Evolutionary conservation across 805 yeast species (phyloP).

Genomic region (Yamadazyma insecticola): DNA sequence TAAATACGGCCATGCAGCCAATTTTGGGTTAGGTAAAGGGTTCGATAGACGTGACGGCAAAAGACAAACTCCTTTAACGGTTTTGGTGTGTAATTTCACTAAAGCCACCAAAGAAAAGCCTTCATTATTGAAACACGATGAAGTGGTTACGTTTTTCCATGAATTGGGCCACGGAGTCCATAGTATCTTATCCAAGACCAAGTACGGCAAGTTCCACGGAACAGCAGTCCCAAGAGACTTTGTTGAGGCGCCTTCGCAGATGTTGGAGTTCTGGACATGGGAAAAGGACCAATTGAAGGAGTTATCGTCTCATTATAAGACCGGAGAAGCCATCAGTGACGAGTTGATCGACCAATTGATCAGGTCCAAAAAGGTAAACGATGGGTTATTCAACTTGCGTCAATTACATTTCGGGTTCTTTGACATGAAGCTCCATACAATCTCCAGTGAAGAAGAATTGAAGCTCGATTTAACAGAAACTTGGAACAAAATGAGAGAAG

Average conservation of each 20-base stretch:
- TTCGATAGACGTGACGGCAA: slow-evolving; percentile 44
- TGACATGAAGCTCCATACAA: slow-evolving; percentile 67
- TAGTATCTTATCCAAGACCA: slow-evolving; percentile 63
- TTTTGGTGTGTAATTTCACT: slow-evolving; percentile 81
- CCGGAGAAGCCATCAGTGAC: slow-evolving; percentile 55
- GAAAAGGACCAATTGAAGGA: slow-evolving; percentile 51
- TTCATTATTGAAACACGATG: slow-evolving; percentile 69
- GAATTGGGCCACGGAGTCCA: slow-evolving; percentile 90
- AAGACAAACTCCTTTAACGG: slow-evolving; percentile 64
- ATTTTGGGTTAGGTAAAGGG: slow-evolving; percentile 64
- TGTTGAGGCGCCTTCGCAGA: slow-evolving; percentile 89
- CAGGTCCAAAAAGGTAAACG: slow-evolving; percentile 69
- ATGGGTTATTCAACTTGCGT: slow-evolving; percentile 65
- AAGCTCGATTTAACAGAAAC: slow-evolving; percentile 44
- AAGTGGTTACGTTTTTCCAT: slow-evolving; percentile 82
- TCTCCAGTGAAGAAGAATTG: slow-evolving; percentile 31
- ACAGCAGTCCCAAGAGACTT: slow-evolving; percentile 79
- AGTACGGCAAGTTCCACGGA: slow-evolving; percentile 67
- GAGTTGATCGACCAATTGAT: slow-evolving; percentile 54
- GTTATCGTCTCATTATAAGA: slow-evolving; percentile 63
- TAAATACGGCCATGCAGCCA: slow-evolving; percentile 87
- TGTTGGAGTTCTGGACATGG: slow-evolving; percentile 90
- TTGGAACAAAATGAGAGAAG: slow-evolving; percentile 67
- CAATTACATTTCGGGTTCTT: slow-evolving; percentile 77
- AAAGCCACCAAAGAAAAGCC: slow-evolving; percentile 68